Percentiles rank a stretch among this genome's conserved stretches.
Conservation (phyloP, 1,139 yeast species). For the Candida buenavistaensis region DNA sequence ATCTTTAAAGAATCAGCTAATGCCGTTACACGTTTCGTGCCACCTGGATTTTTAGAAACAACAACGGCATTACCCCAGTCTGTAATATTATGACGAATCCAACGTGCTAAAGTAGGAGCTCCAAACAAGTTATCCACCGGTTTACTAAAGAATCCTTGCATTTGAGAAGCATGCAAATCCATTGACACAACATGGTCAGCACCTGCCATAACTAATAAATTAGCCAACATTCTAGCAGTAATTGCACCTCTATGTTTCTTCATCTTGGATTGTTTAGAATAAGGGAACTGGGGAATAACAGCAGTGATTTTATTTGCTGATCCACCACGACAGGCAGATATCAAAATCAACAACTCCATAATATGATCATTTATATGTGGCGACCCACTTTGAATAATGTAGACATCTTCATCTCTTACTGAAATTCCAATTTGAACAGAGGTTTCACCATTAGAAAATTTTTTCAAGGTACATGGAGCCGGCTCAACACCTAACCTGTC, state of each 20-base stretch:
- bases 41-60: slow-evolving; percentile 97
- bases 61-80: slow-evolving; percentile 82
- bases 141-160: slow-evolving; percentile 97
- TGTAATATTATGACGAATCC: slow-evolving; percentile 90
- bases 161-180: slow-evolving; percentile 98
- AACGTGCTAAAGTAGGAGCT: slow-evolving; percentile 93
- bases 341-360: slow-evolving; percentile 91
- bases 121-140: slow-evolving; percentile 97
- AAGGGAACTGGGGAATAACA: slow-evolving; percentile 96
- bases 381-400: slow-evolving; percentile 92
- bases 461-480: slow-evolving; percentile 89
- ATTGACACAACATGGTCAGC: slow-evolving; percentile 98
- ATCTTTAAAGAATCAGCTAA: slow-evolving; percentile 93
- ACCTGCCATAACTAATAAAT: slow-evolving; percentile 94
- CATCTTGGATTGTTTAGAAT: slow-evolving; percentile 97
- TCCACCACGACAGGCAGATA: slow-evolving; percentile 96
- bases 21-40: slow-evolving; percentile 96
- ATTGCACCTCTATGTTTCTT: slow-evolving; percentile 98
- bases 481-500: slow-evolving; percentile 89
- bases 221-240: slow-evolving; percentile 98
- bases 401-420: slow-evolving; percentile 95
- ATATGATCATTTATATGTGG: slow-evolving; percentile 90
- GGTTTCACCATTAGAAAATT: slow-evolving; percentile 96
- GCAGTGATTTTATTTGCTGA: slow-evolving; percentile 97
- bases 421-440: slow-evolving; percentile 93